Evolutionary conservation across 768 basidiomycete species (phyloP).

Genomic region (Boletus coccyginus): DNA sequence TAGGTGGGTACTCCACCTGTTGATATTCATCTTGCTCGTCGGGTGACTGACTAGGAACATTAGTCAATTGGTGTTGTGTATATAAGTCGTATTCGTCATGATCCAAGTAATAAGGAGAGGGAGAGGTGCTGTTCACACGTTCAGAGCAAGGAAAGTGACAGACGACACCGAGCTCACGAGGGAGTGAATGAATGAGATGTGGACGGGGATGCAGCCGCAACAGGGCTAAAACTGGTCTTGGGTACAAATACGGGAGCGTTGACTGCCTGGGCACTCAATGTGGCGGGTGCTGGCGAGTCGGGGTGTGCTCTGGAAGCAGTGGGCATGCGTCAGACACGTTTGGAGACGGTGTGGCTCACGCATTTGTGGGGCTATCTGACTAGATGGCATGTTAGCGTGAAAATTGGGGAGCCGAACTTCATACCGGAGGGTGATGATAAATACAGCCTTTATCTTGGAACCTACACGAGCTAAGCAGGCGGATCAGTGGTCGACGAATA

Average conservation of each 20-base stretch:
- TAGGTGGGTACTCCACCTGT: slow-evolving; percentile 16
- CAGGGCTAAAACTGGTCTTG: slow-evolving; percentile 51
- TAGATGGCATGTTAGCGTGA: slow-evolving; percentile 17
- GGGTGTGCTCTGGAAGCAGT: slow-evolving; percentile 34
- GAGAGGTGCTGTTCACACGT: slow-evolving; percentile 23
- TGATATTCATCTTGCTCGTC: slow-evolving; percentile 28
- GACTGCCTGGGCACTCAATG: slow-evolving; percentile 61
- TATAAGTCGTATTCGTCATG: slow-evolving; percentile 42
- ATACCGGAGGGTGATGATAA: slow-evolving; percentile 76
- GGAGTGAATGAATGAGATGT: slow-evolving; percentile 29
- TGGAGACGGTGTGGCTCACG: slow-evolving; percentile 20
- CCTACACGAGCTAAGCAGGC: slow-evolving; percentile 63
- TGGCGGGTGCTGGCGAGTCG: slow-evolving; percentile 42
- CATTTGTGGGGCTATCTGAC: slow-evolving; percentile 20
- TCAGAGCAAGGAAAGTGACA: slow-evolving; percentile 4
- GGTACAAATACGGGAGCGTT: slow-evolving; percentile 87
- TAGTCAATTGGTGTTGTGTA: slow-evolving; percentile 6
- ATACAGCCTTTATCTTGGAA: slow-evolving; percentile 84
- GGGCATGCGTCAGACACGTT: background rate
- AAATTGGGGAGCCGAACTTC: slow-evolving; percentile 4
- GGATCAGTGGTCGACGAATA: background rate
- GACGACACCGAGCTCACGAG: slow-evolving; percentile 19
- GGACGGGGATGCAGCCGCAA: slow-evolving; percentile 9
- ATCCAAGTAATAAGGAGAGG: slow-evolving; percentile 26
- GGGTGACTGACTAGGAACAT: slow-evolving; percentile 2